Evolutionary conservation across 345 rosid species (phyloP).

Genomic region (Melastoma malabathricum): DNA sequence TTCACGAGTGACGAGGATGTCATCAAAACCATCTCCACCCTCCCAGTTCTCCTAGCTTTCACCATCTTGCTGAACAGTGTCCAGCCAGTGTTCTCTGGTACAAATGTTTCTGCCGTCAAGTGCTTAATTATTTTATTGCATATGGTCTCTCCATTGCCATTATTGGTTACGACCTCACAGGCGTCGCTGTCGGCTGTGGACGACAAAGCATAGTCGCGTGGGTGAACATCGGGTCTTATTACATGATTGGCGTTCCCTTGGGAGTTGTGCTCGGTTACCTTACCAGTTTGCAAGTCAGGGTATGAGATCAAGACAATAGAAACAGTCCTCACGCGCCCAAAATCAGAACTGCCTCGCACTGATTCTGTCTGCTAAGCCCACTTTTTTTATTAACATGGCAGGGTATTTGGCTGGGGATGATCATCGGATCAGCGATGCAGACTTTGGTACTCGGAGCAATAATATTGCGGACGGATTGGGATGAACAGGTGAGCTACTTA

Average conservation of each 20-base stretch:
- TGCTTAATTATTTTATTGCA: no score
- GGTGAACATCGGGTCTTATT: constrained; percentile 18
- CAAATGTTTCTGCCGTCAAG: no score
- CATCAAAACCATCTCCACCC: constrained; percentile 1
- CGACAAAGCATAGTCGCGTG: constrained; percentile 13
- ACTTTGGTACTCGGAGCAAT: constrained; percentile 7
- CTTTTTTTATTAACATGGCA: no score
- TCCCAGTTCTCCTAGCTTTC: constrained; percentile 7
- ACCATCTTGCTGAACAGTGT: constrained; percentile 10
- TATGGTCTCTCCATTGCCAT: no score
- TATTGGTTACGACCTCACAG: no score
- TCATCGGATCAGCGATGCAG: constrained; percentile 17
- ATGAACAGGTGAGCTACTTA: no score
- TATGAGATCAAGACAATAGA: no score
- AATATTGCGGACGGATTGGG: constrained; percentile 29
- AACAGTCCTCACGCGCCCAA: no score
- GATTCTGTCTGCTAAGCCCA: no score
- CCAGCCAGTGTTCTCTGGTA: constrained; percentile 12
- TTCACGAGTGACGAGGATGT: constrained; percentile 6
- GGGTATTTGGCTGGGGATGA: constrained; percentile 39
- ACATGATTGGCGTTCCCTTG: constrained; percentile 11
- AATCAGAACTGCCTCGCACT: no score
- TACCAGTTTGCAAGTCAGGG: constrained; percentile 4
- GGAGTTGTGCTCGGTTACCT: constrained; percentile 16
- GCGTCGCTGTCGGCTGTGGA: constrained; percentile 19